A percentile compares a stretch with the other conserved stretches of the same genome.
Evolutionary conservation across 192 early-diverging fungal genomes (phyloP).

Genomic region (Umbelopsis vinacea): DNA sequence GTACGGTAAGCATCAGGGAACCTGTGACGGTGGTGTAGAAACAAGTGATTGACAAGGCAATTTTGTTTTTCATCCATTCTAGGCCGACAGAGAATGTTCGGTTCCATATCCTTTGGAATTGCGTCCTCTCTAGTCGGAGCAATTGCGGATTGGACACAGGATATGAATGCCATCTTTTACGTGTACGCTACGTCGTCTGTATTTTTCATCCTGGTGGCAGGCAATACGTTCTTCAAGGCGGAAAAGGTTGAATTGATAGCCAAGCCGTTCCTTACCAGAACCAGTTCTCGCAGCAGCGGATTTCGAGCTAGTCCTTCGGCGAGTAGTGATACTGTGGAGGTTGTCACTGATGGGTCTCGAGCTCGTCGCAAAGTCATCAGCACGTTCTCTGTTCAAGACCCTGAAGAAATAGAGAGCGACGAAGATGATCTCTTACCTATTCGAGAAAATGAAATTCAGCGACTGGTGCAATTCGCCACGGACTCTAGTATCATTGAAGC

Average conservation of each 20-base stretch:
- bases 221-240: constrained; percentile 41
- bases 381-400: background rate
- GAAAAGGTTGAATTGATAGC: constrained; percentile 15
- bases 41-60: background rate
- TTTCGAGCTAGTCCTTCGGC: constrained; percentile 11
- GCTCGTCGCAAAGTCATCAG: constrained; percentile 16
- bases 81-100: constrained; percentile 51
- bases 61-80: background rate
- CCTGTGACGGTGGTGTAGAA: background rate
- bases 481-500: constrained; percentile 47
- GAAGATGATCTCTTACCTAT: constrained; percentile 29
- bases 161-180: constrained; percentile 50
- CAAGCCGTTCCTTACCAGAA: background rate
- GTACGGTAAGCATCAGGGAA: constrained; percentile 36
- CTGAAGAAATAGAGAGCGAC: constrained; percentile 14
- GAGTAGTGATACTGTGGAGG: background rate
- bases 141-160: constrained; percentile 40
- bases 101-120: constrained; percentile 47
- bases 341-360: background rate
- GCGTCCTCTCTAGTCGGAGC: constrained; percentile 40
- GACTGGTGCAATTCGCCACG: constrained; percentile 45
- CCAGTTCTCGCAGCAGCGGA: constrained; percentile 18
- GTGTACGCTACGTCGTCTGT: constrained; percentile 43
- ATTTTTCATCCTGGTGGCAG: constrained; percentile 37
- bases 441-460: constrained; percentile 41